Percentiles rank a stretch among this genome's conserved stretches.
These are phyloP conservation scores for Diaporthe nobilis DNA, from an alignment of 2,329 filamentous ascomycete species.

Conservation along the genomic window DNA sequence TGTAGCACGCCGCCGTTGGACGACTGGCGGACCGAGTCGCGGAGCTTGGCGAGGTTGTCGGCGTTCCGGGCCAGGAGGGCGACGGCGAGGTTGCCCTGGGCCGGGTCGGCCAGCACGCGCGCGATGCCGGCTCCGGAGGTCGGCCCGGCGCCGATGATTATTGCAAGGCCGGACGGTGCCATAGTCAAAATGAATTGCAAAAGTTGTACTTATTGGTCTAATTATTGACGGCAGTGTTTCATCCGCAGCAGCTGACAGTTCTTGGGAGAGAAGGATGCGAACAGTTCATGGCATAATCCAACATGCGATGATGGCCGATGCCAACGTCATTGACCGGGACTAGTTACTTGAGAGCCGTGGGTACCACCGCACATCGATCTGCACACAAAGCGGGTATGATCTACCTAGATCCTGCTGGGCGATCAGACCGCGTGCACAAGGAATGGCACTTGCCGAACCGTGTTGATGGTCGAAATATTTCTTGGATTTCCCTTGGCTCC, in stretches of 20 bases:
- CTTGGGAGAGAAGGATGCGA: not conserved
- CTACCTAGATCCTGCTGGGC: constrained; percentile 15
- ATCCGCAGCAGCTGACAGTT: not conserved
- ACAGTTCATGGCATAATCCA: constrained; percentile 13
- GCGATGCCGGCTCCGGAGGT: constrained; percentile 69
- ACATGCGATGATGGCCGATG: constrained; percentile 20
- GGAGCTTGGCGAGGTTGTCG: constrained; percentile 59
- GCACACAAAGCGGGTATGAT: not conserved
- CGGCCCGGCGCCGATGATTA: constrained; percentile 66
- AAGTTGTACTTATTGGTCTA: not conserved
- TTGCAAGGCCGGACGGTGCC: constrained; percentile 63
- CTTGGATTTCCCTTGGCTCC: not conserved
- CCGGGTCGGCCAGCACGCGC: constrained; percentile 63
- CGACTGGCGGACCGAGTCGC: constrained; percentile 56
- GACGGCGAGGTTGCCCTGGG: constrained; percentile 68
- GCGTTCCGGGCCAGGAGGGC: constrained; percentile 65
- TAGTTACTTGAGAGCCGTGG: not conserved
- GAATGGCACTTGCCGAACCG: constrained; percentile 9
- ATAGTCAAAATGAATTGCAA: constrained; percentile 47
- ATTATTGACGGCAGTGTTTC: not conserved
- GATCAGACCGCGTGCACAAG: constrained; percentile 5
- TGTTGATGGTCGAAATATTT: not conserved
- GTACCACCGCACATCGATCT: constrained; percentile 6
- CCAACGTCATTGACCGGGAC: constrained; percentile 23
- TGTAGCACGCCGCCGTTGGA: constrained; percentile 62